These are phyloP conservation scores for Trichoderma breve DNA, from an alignment of 2,329 filamentous ascomycete species.

Conservation along the genomic window DNA sequence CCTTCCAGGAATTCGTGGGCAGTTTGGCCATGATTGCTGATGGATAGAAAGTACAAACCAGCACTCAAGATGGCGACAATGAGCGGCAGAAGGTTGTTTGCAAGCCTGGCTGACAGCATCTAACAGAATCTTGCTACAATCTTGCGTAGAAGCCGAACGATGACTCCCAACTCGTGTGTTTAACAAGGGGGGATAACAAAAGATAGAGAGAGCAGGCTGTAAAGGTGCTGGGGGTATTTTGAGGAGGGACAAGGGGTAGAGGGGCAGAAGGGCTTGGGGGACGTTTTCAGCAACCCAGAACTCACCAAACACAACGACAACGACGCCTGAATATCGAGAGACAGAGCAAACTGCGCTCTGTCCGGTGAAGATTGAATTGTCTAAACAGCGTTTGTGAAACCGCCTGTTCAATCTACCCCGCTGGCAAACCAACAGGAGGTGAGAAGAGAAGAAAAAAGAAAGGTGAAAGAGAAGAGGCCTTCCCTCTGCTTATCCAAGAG, in stretches of 20 bases:
- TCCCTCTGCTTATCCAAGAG: neutral
- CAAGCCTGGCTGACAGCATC: conserved; percentile 3
- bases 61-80: neutral
- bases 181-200: neutral
- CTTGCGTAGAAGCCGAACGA: neutral
- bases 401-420: neutral
- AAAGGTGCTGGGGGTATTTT: neutral
- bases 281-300: neutral
- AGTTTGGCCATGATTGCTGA: neutral
- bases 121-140: neutral
- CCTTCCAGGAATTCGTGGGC: neutral
- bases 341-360: neutral
- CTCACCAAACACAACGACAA: conserved; percentile 12
- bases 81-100: neutral
- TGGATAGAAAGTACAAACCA: conserved; percentile 1
- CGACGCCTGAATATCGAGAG: neutral
- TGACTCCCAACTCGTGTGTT: neutral
- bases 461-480: neutral
- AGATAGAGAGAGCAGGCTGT: neutral
- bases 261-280: neutral
- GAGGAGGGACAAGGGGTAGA: neutral
- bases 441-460: neutral
- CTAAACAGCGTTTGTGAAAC: neutral
- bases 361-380: neutral
- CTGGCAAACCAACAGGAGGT: neutral